A percentile compares a stretch with the other conserved stretches of the same genome.
These are phyloP conservation scores for Geotrichum europaeum DNA, from an alignment of 1,139 yeast genomes.

Conservation along the genomic window DNA sequence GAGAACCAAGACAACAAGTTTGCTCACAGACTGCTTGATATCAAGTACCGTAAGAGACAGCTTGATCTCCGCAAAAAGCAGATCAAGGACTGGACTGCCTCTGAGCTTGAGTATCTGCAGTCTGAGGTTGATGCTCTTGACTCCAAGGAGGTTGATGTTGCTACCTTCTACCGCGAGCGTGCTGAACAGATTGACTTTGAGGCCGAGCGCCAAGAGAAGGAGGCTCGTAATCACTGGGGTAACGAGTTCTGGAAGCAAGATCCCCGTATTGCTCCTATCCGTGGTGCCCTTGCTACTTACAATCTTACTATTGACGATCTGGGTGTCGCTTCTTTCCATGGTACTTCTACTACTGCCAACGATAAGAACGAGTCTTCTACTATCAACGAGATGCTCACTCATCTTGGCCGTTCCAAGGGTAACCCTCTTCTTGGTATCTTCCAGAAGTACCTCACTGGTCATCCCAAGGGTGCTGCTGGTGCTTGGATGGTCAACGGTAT, in stretches of 20 bases:
- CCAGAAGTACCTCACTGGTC: slow-evolving; percentile 99
- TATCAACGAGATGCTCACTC: slow-evolving; percentile 84
- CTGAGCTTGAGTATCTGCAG: slow-evolving; percentile 65
- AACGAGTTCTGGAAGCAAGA: slow-evolving; percentile 87
- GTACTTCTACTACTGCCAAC: slow-evolving; percentile 96
- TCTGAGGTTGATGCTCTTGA: slow-evolving; percentile 63
- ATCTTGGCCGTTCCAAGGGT: slow-evolving; percentile 95
- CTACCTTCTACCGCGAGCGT: slow-evolving; percentile 66
- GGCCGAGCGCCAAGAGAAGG: slow-evolving; percentile 76
- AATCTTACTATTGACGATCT: slow-evolving; percentile 90
- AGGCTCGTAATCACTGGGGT: slow-evolving; percentile 93
- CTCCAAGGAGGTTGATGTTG: slow-evolving; percentile 35
- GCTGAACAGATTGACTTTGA: slow-evolving; percentile 82
- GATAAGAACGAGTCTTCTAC: slow-evolving; percentile 97
- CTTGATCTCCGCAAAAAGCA: slow-evolving; percentile 71
- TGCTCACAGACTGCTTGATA: slow-evolving; percentile 76
- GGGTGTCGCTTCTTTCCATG: slow-evolving; percentile 98
- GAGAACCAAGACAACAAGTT: slow-evolving; percentile 83
- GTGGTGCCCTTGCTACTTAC: slow-evolving; percentile 94
- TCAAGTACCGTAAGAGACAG: slow-evolving; percentile 93
- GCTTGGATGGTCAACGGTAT: slow-evolving; percentile 99
- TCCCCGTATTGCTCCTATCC: slow-evolving; percentile 91
- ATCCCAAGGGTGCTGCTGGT: slow-evolving; percentile 99
- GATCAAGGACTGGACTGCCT: slow-evolving; percentile 77
- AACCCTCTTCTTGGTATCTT: slow-evolving; percentile 96